A percentile compares a stretch with the other conserved stretches of the same genome.
Evolutionary conservation across 2,329 filamentous ascomycete species (phyloP).

Genomic region (Tolypocladium pustulatum): DNA sequence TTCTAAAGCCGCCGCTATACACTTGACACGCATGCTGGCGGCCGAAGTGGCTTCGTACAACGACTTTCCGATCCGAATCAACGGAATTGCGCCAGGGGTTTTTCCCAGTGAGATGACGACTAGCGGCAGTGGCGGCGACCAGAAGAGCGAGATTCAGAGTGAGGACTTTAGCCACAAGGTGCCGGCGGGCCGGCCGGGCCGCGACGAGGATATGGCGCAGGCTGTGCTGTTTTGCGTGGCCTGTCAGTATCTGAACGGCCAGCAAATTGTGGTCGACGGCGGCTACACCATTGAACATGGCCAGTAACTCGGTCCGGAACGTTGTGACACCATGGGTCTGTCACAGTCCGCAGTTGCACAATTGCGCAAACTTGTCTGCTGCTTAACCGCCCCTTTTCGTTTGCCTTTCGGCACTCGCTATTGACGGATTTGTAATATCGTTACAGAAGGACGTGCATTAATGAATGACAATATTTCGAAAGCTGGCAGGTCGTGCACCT

Average conservation of each 20-base stretch:
- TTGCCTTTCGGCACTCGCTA: no score
- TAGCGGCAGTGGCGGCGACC: constrained; percentile 29
- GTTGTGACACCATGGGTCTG: no score
- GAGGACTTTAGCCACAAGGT: constrained; percentile 46
- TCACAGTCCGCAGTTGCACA: no score
- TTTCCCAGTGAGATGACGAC: constrained; percentile 65
- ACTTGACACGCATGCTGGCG: constrained; percentile 54
- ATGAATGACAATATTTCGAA: no score
- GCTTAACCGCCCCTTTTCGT: no score
- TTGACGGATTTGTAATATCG: no score
- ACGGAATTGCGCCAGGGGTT: constrained; percentile 64
- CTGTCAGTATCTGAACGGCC: constrained; percentile 34
- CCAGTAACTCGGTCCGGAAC: constrained; percentile 1
- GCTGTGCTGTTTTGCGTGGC: constrained; percentile 45
- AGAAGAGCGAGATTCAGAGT: constrained; percentile 49
- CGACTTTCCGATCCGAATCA: constrained; percentile 54
- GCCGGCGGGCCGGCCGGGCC: constrained; percentile 56
- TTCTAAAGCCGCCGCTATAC: constrained; percentile 53
- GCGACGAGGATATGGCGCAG: constrained; percentile 59
- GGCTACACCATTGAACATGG: constrained; percentile 31
- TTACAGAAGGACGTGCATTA: no score
- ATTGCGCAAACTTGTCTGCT: no score
- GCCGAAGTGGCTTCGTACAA: constrained; percentile 43
- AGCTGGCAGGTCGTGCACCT: no score
- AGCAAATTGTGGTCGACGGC: constrained; percentile 33